Percentiles rank a stretch among this genome's conserved stretches.
These are phyloP conservation scores for Neolecta irregularis DNA, from an alignment of 1,139 yeast species.

Conservation along the genomic window DNA sequence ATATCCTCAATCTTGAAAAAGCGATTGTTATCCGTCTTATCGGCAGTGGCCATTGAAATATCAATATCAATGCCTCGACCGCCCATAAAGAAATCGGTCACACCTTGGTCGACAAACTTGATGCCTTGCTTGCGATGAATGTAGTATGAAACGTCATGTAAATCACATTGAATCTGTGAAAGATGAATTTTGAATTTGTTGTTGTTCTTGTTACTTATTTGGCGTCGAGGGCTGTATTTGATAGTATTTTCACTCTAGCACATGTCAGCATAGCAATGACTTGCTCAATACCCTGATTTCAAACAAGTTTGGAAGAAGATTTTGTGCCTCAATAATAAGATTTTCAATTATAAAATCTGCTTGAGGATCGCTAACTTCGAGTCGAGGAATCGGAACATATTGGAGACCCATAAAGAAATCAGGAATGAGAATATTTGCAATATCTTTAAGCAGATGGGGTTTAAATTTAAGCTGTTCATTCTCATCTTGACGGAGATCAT, in stretches of 20 bases:
- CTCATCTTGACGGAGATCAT: conserved; percentile 14
- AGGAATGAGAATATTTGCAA: conserved; percentile 15
- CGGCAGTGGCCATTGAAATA: conserved; percentile 11
- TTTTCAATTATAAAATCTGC: conserved; percentile 18
- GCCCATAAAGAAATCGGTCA: conserved; percentile 16
- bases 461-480: conserved; percentile 13
- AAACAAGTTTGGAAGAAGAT: conserved; percentile 16
- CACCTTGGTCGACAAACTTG: conserved; percentile 16
- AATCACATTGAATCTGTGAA: conserved; percentile 16
- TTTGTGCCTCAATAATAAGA: conserved; percentile 15
- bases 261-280: too few species aligned
- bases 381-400: conserved; percentile 17
- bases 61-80: conserved; percentile 14
- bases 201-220: conserved; percentile 7
- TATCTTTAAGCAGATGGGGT: conserved; percentile 13
- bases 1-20: conserved; percentile 17
- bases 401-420: conserved; percentile 12
- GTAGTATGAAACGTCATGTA: conserved; percentile 17
- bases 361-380: conserved; percentile 15
- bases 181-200: conserved; percentile 12
- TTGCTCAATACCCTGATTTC: too few species aligned
- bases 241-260: conserved; percentile 14
- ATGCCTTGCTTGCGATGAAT: conserved; percentile 16
- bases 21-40: conserved; percentile 9
- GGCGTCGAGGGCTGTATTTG: conserved; percentile 14